phyloP scores from a whole-genome alignment of 225 moss, liverwort and hornwort species.

The Bryum argenteum region DNA sequence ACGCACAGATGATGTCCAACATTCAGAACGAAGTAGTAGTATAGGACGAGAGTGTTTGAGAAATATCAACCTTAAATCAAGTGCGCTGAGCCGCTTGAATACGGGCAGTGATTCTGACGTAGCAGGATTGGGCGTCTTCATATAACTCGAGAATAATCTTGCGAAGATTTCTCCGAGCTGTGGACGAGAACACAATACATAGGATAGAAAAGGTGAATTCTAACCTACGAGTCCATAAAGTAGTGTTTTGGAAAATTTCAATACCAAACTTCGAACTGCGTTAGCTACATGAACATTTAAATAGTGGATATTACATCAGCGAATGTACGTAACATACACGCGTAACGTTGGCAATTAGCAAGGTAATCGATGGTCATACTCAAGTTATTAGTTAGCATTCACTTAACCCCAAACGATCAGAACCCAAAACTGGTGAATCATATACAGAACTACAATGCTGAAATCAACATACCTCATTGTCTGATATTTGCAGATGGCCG shows the following conservation, averaged over 20 bases:
- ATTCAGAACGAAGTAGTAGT: constrained; percentile 4
- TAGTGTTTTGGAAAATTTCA: neutral
- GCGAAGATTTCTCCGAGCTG: constrained; percentile 57
- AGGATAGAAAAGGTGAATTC: constrained; percentile 1
- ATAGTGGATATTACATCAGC: constrained; percentile 1
- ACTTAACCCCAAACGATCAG: constrained; percentile 14
- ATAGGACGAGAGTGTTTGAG: neutral
- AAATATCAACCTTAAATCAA: constrained; percentile 47
- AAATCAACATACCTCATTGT: constrained; percentile 46
- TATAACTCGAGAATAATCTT: constrained; percentile 34
- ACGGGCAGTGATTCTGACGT: constrained; percentile 23
- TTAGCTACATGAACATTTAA: neutral
- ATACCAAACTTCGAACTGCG: neutral
- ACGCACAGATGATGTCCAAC: constrained; percentile 1
- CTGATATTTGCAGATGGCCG: constrained; percentile 41
- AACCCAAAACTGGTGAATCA: neutral
- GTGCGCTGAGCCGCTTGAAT: constrained; percentile 40
- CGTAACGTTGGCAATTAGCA: neutral
- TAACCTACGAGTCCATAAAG: neutral
- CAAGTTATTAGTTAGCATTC: neutral
- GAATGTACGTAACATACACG: neutral
- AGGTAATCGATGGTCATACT: constrained; percentile 9
- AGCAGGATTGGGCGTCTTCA: constrained; percentile 22
- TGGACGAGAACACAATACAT: constrained; percentile 13
- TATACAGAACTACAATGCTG: constrained; percentile 12